A percentile compares a stretch with the other conserved stretches of the same genome.
These are phyloP conservation scores for Turritis glabra DNA, from an alignment of 345 rosid species.

Conservation along the genomic window DNA sequence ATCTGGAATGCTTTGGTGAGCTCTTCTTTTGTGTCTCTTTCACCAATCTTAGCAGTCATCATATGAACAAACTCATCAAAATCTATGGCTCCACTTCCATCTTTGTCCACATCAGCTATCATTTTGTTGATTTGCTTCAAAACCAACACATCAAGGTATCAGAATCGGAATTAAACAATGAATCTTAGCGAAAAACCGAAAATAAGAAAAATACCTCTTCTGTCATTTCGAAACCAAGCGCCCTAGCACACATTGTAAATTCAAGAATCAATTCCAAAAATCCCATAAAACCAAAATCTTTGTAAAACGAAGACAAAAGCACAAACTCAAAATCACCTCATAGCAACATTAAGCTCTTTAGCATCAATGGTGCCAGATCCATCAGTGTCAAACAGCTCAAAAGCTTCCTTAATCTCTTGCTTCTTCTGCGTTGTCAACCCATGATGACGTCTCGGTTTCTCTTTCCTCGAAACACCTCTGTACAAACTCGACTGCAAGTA, in stretches of 20 bases:
- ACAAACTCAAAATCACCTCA: conserved; percentile 58
- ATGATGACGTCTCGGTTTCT: conserved; percentile 73
- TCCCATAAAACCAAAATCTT: neutral
- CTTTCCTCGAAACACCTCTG: conserved; percentile 61
- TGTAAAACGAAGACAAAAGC: neutral
- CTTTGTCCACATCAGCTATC: conserved; percentile 97
- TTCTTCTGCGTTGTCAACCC: conserved; percentile 70
- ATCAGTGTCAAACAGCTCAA: conserved; percentile 92
- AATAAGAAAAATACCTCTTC: conserved; percentile 67
- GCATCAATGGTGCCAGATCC: conserved; percentile 98
- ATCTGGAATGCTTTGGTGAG: conserved; percentile 73
- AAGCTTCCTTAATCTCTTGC: conserved; percentile 93
- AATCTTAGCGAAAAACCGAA: neutral
- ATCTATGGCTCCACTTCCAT: conserved; percentile 96
- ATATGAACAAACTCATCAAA: conserved; percentile 88
- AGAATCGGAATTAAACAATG: neutral
- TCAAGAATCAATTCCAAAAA: neutral
- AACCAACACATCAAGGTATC: neutral
- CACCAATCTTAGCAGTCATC: conserved; percentile 99
- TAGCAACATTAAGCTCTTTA: conserved; percentile 93
- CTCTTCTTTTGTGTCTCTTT: conserved; percentile 92
- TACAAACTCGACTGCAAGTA: conserved; percentile 48
- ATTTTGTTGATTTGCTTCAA: conserved; percentile 86
- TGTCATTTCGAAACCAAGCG: conserved; percentile 95
- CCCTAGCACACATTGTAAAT: conserved; percentile 49